These are phyloP conservation scores for Mortierella sp. DNA, from an alignment of 371 early-diverging fungal genomes.

Conservation along the genomic window DNA sequence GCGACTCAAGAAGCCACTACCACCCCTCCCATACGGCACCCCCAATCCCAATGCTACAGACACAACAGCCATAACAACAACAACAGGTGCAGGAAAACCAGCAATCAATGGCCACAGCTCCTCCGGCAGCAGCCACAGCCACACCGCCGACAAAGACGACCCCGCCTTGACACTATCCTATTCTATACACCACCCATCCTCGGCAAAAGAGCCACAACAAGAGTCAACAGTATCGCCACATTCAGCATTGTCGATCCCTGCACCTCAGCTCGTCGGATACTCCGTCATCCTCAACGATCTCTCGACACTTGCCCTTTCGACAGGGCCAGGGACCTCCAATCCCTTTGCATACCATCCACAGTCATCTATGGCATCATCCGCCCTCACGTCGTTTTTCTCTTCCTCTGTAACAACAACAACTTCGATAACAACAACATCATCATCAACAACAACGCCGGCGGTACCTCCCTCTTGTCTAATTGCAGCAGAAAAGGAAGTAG, in stretches of 20 bases:
- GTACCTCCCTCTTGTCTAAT: neutral
- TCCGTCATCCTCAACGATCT: slow-evolving; percentile 48
- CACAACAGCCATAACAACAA: neutral
- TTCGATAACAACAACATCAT: neutral
- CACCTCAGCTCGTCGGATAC: slow-evolving; percentile 28
- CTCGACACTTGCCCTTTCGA: slow-evolving; percentile 26
- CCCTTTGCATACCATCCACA: slow-evolving; percentile 3
- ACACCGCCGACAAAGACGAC: slow-evolving; percentile 15
- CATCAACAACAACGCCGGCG: neutral
- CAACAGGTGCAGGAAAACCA: slow-evolving; percentile 11
- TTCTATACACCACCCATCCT: neutral
- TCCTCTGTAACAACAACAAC: slow-evolving; percentile 7
- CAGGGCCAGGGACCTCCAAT: neutral
- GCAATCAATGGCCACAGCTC: slow-evolving; percentile 8
- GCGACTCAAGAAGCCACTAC: neutral
- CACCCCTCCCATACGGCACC: neutral
- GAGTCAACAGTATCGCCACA: neutral
- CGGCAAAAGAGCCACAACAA: neutral
- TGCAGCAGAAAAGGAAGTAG: neutral
- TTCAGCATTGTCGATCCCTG: neutral
- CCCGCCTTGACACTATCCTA: neutral
- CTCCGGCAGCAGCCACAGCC: slow-evolving; percentile 17
- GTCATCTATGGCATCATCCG: slow-evolving; percentile 10
- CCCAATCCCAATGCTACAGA: neutral
- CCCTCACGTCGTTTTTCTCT: neutral